Percentiles rank a stretch among this genome's conserved stretches.
Evolutionary conservation across 2,329 filamentous ascomycete species (phyloP).

Genomic region (Calonectria pteridis): DNA sequence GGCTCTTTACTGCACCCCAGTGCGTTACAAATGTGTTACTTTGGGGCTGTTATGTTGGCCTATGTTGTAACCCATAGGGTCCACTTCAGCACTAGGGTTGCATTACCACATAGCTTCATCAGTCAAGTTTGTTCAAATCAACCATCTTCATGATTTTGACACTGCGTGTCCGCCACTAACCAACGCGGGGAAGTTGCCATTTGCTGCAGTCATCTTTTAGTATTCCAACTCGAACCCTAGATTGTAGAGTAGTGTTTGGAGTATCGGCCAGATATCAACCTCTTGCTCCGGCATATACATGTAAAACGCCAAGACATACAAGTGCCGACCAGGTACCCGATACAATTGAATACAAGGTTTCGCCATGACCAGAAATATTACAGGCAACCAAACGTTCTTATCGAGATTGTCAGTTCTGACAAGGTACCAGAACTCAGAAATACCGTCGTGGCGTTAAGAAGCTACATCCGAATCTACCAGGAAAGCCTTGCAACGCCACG

Average conservation of each 20-base stretch:
- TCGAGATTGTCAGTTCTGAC: background rate
- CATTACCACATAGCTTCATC: background rate
- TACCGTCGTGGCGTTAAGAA: background rate
- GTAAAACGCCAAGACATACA: background rate
- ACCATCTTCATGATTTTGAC: background rate
- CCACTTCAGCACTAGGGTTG: background rate
- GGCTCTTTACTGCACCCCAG: background rate
- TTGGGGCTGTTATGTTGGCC: background rate
- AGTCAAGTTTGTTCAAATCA: background rate
- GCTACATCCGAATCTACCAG: background rate
- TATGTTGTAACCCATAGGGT: background rate
- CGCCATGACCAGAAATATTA: background rate
- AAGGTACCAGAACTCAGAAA: background rate
- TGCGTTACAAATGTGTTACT: conserved; percentile 2
- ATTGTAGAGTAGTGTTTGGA: background rate
- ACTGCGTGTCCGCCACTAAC: background rate
- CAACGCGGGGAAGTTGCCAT: conserved; percentile 9
- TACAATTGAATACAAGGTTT: background rate
- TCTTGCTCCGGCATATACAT: background rate
- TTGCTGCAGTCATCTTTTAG: conserved; percentile 12
- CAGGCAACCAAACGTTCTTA: too few relatives aligned
- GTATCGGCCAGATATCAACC: background rate
- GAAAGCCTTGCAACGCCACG: background rate
- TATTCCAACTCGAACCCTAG: background rate
- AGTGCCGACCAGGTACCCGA: background rate